These are phyloP conservation scores for Suhomyces panamericanus DNA, from an alignment of 1,139 yeast genomes.

Conservation along the genomic window DNA sequence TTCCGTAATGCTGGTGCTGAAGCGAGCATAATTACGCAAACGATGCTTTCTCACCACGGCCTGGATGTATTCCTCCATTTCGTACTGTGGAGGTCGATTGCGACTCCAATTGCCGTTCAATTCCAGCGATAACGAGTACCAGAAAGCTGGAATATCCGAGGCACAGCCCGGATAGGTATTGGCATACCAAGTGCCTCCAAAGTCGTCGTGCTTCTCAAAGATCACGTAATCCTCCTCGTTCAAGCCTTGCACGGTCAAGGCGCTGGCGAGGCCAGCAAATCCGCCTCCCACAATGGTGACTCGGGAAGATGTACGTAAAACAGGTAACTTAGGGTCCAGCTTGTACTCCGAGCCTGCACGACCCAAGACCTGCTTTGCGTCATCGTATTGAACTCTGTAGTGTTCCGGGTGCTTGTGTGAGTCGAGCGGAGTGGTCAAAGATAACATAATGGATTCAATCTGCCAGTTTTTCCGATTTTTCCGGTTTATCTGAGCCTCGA, in stretches of 20 bases:
- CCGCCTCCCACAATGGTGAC: conserved; percentile 51
- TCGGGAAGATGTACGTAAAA: conserved; percentile 26
- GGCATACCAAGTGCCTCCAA: conserved; percentile 60
- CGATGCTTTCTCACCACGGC: conserved; percentile 38
- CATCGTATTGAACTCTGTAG: conserved; percentile 28
- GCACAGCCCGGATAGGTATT: conserved; percentile 58
- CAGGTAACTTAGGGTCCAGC: conserved; percentile 23
- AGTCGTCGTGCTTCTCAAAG: conserved; percentile 45
- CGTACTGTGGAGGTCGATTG: conserved; percentile 49
- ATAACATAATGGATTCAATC: too few species aligned
- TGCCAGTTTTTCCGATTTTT: too few species aligned
- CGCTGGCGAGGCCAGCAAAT: conserved; percentile 44
- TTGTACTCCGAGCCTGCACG: conserved; percentile 18
- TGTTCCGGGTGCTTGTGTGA: too few species aligned
- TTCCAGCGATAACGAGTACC: conserved; percentile 46
- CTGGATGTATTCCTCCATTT: conserved; percentile 48
- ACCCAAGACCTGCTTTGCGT: conserved; percentile 31
- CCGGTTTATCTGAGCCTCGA: too few species aligned
- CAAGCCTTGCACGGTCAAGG: conserved; percentile 31
- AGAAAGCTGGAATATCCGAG: conserved; percentile 50
- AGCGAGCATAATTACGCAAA: conserved; percentile 30
- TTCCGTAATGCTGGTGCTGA: conserved; percentile 31
- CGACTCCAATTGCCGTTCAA: conserved; percentile 47
- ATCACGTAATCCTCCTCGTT: conserved; percentile 37
- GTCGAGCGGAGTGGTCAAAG: too few species aligned